These are phyloP conservation scores for Russula vinacea DNA, from an alignment of 768 basidiomycete species.

Conservation along the genomic window DNA sequence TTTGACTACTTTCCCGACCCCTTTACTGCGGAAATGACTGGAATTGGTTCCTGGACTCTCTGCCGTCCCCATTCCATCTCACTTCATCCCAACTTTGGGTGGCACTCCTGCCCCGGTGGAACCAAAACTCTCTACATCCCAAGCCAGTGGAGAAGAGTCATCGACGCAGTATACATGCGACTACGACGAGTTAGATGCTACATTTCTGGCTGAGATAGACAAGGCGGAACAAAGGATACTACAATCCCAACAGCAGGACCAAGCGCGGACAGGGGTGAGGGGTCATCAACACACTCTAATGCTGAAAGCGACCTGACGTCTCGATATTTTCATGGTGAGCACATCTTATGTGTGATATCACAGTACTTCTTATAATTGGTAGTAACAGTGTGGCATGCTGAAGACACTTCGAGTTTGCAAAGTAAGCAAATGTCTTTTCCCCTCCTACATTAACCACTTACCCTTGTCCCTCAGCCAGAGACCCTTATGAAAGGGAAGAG, in stretches of 20 bases:
- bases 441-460: neutral
- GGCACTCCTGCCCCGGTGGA: neutral
- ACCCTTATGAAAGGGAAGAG: neutral
- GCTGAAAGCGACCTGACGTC: constrained; percentile 3
- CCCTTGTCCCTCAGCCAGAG: neutral
- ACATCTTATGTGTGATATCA: neutral
- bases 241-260: neutral
- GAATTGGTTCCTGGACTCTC: constrained; percentile 39
- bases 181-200: constrained; percentile 34
- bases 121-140: constrained; percentile 1
- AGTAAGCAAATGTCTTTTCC: constrained; percentile 5
- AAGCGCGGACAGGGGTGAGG: neutral
- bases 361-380: neutral
- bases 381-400: neutral
- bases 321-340: constrained; percentile 21
- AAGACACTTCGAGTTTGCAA: constrained; percentile 2
- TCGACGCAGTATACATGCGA: constrained; percentile 32
- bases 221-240: constrained; percentile 14
- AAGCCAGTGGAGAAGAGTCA: neutral
- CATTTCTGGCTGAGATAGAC: constrained; percentile 24
- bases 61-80: neutral
- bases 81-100: neutral
- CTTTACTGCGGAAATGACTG: constrained; percentile 49
- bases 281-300: neutral
- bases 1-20: constrained; percentile 54